phyloP scores from a whole-genome alignment of 805 yeast species.

The Lachancea sp. region DNA sequence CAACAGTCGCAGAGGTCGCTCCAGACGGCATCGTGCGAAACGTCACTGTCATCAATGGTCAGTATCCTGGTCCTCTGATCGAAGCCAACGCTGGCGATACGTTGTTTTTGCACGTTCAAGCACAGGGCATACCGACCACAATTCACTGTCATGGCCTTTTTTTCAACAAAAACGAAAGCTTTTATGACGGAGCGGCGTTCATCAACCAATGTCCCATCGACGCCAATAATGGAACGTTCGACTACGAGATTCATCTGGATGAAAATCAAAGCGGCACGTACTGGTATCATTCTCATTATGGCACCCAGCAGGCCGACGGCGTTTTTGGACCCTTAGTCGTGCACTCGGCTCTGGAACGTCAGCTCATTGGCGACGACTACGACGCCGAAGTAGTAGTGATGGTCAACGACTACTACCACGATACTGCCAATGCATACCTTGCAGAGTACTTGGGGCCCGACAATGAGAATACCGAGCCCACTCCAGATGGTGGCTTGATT shows the following conservation, averaged over 20 bases:
- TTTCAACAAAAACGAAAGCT: conserved; percentile 36
- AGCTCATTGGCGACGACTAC: conserved; percentile 34
- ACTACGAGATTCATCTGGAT: conserved; percentile 37
- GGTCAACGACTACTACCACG: conserved; percentile 47
- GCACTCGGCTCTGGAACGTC: conserved; percentile 33
- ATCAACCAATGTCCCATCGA: conserved; percentile 46
- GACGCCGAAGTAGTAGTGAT: conserved; percentile 44
- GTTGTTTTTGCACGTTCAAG: conserved; percentile 39
- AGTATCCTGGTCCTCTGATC: conserved; percentile 47
- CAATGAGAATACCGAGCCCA: conserved; percentile 45
- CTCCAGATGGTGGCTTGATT: conserved; percentile 42
- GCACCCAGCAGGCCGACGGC: conserved; percentile 45
- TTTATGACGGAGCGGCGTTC: conserved; percentile 47
- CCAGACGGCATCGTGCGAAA: conserved; percentile 31
- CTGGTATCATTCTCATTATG: conserved; percentile 53
- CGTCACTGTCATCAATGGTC: conserved; percentile 33
- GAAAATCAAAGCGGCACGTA: conserved; percentile 42
- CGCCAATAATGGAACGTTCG: conserved; percentile 34
- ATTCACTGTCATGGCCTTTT: conserved; percentile 51
- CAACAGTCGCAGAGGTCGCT: conserved; percentile 19
- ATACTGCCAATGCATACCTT: conserved; percentile 19
- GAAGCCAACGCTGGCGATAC: conserved; percentile 42
- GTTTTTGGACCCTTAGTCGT: conserved; percentile 46
- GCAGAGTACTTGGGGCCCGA: conserved; percentile 36
- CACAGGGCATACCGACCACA: conserved; percentile 35